These are phyloP conservation scores for Torulaspora franciscae DNA, from an alignment of 805 yeast genomes.

Conservation along the genomic window DNA sequence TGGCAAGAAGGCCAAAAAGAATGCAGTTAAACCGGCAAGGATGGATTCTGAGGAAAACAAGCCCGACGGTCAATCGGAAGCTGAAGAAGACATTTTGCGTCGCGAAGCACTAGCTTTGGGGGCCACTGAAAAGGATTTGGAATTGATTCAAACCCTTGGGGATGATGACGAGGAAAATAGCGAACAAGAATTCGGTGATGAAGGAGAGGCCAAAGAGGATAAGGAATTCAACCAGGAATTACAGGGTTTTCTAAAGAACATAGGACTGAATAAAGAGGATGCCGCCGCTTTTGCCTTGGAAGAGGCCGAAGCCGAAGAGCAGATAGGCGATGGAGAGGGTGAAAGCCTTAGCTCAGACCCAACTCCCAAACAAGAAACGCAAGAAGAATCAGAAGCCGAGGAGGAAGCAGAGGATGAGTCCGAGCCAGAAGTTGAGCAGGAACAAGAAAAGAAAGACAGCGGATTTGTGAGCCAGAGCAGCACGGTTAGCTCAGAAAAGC, in stretches of 20 bases:
- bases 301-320: conserved; percentile 20
- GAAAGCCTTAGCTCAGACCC: conserved; percentile 8
- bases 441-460: conserved; percentile 27
- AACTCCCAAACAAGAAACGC: conserved; percentile 14
- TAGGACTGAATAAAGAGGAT: conserved; percentile 50
- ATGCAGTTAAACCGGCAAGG: conserved; percentile 23
- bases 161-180: conserved; percentile 44
- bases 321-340: not conserved
- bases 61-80: conserved; percentile 20
- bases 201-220: conserved; percentile 36
- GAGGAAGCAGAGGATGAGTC: conserved; percentile 36
- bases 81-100: conserved; percentile 39
- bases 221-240: conserved; percentile 49
- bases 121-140: conserved; percentile 79
- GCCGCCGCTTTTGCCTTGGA: conserved; percentile 36
- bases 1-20: conserved; percentile 15
- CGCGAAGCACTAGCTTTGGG: conserved; percentile 78
- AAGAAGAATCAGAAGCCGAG: conserved; percentile 31
- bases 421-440: conserved; percentile 25
- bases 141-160: conserved; percentile 51
- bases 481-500: conserved; percentile 51
- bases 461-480: conserved; percentile 32
- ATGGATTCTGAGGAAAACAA: conserved; percentile 17
- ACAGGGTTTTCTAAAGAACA: conserved; percentile 55
- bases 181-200: conserved; percentile 40